Evolutionary conservation across 192 early-diverging fungal genomes (phyloP).

Genomic region (Coemansia brasiliensis): DNA sequence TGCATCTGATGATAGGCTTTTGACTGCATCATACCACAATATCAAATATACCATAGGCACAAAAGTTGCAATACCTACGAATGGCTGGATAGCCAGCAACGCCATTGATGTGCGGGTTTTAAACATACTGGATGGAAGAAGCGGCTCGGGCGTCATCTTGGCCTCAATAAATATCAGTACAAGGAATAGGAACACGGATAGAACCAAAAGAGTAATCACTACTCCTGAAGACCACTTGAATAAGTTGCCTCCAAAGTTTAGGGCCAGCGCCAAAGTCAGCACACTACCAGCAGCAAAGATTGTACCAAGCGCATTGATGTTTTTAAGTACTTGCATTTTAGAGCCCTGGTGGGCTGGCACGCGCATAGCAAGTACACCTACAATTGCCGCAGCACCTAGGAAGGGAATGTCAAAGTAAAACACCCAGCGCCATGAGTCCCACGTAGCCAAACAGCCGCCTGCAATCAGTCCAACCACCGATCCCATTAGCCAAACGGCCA

Average conservation of each 20-base stretch:
- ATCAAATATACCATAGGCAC: slow-evolving; percentile 59
- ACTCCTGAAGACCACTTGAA: slow-evolving; percentile 65
- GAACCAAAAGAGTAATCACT: slow-evolving; percentile 56
- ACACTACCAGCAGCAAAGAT: slow-evolving; percentile 42
- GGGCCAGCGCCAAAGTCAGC: slow-evolving; percentile 55
- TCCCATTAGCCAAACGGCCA: slow-evolving; percentile 42
- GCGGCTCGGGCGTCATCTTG: slow-evolving; percentile 59
- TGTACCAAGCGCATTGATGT: slow-evolving; percentile 57
- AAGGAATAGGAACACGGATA: slow-evolving; percentile 54
- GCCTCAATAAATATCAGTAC: slow-evolving; percentile 65
- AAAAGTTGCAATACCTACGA: slow-evolving; percentile 29
- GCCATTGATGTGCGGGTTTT: slow-evolving; percentile 35
- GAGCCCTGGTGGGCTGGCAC: slow-evolving; percentile 2
- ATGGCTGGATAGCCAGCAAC: slow-evolving; percentile 23
- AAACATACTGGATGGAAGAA: slow-evolving; percentile 55
- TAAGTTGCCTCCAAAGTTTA: slow-evolving; percentile 61
- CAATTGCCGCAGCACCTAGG: slow-evolving; percentile 32
- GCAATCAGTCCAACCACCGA: slow-evolving; percentile 60
- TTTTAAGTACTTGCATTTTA: slow-evolving; percentile 26
- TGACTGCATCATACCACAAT: slow-evolving; percentile 64
- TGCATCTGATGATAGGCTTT: slow-evolving; percentile 13
- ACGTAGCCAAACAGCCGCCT: slow-evolving; percentile 46
- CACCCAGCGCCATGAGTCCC: slow-evolving; percentile 55
- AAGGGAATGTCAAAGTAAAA: slow-evolving; percentile 50
- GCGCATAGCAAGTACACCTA: slow-evolving; percentile 30